Percentiles rank a stretch among this genome's conserved stretches.
Evolutionary conservation across 805 yeast genomes (phyloP).

Genomic region (Debaryomyces maramus): DNA sequence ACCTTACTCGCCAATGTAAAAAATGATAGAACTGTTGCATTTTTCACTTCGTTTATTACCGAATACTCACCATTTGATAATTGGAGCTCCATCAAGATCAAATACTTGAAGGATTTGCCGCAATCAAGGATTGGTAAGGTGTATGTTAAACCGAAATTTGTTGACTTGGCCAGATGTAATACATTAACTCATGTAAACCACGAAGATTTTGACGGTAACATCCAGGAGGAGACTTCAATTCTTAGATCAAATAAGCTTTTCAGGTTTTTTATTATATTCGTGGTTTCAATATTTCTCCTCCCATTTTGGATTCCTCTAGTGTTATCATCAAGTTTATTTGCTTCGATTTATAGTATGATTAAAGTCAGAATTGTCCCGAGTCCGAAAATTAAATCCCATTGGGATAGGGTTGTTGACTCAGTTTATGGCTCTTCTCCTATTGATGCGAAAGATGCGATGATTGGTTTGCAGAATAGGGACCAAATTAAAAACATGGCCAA

Average conservation of each 20-base stretch:
- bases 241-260: conserved; percentile 29
- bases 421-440: conserved; percentile 33
- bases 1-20: conserved; percentile 69
- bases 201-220: conserved; percentile 17
- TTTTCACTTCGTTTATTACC: conserved; percentile 78
- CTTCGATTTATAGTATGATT: conserved; percentile 41
- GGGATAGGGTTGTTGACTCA: conserved; percentile 32
- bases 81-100: conserved; percentile 48
- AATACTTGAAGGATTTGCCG: conserved; percentile 49
- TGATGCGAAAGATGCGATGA: conserved; percentile 30
- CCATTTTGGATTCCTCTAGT: conserved; percentile 56
- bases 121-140: conserved; percentile 37
- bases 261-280: conserved; percentile 23
- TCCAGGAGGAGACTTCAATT: conserved; percentile 40
- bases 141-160: conserved; percentile 46
- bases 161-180: conserved; percentile 46
- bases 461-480: conserved; percentile 30
- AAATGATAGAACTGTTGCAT: conserved; percentile 85
- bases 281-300: conserved; percentile 28
- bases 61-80: conserved; percentile 70
- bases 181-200: conserved; percentile 2
- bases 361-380: conserved; percentile 29
- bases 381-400: conserved; percentile 29
- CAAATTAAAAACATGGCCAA: conserved; percentile 24
- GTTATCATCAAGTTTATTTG: conserved; percentile 32